phyloP scores from a whole-genome alignment of 805 yeast species.

The Ogataea corticis region DNA sequence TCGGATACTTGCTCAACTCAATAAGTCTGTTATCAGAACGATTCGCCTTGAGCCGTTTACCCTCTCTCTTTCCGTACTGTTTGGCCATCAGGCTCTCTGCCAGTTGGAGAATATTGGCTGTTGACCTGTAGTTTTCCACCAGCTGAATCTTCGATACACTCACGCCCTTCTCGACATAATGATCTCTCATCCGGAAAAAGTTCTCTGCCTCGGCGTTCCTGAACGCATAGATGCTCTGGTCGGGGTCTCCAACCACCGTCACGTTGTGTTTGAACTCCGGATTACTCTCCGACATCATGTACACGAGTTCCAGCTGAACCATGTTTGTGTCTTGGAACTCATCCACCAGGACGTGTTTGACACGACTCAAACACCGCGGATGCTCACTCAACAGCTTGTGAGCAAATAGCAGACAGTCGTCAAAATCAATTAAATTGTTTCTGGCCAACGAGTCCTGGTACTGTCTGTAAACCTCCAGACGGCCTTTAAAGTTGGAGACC shows the following conservation, averaged over 20 bases:
- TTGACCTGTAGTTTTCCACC: slow-evolving; percentile 78
- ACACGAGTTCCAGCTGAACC: slow-evolving; percentile 71
- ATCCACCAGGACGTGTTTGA: slow-evolving; percentile 80
- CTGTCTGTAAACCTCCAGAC: slow-evolving; percentile 44
- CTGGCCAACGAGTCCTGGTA: slow-evolving; percentile 52
- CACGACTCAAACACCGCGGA: slow-evolving; percentile 46
- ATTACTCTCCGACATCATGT: slow-evolving; percentile 46
- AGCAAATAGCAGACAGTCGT: slow-evolving; percentile 69
- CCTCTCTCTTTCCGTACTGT: slow-evolving; percentile 46
- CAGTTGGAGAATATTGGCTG: slow-evolving; percentile 59
- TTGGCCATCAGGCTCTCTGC: slow-evolving; percentile 68
- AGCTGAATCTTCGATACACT: slow-evolving; percentile 41
- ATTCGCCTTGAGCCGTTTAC: slow-evolving; percentile 50
- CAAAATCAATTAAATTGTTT: slow-evolving; percentile 68
- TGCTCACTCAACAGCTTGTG: slow-evolving; percentile 44
- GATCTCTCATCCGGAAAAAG: slow-evolving; percentile 54
- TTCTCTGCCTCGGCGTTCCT: slow-evolving; percentile 75
- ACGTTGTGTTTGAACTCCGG: slow-evolving; percentile 49
- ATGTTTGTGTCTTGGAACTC: slow-evolving; percentile 92
- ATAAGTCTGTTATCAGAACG: slow-evolving; percentile 45
- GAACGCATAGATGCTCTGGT: slow-evolving; percentile 90
- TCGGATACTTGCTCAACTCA: slow-evolving; percentile 40
- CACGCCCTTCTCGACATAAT: slow-evolving; percentile 27
- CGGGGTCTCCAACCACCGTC: slow-evolving; percentile 95
- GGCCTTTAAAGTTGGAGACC: slow-evolving; percentile 30